phyloP scores from a whole-genome alignment of 345 rosid species.

The Eucalyptus brandiana region DNA sequence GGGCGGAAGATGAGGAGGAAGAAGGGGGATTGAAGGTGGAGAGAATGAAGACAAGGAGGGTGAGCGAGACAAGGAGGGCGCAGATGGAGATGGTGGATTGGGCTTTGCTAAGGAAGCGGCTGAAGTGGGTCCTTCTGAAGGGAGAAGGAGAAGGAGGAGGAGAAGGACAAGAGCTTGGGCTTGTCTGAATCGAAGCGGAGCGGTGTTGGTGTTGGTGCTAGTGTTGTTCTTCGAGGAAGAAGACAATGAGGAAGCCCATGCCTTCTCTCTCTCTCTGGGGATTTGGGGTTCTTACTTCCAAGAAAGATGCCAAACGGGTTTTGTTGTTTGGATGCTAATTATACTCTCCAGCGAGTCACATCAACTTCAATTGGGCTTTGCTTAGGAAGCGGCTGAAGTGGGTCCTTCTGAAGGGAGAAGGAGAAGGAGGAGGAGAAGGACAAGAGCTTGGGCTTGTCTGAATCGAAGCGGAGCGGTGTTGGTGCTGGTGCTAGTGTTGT shows the following conservation, averaged over 20 bases:
- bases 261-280: neutral
- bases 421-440: too few species aligned
- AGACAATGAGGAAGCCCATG: conserved; percentile 62
- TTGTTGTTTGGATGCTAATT: too few species aligned
- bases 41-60: conserved; percentile 75
- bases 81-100: conserved; percentile 77
- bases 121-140: conserved; percentile 24
- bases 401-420: too few species aligned
- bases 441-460: too few species aligned
- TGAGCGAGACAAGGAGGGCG: conserved; percentile 41
- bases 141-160: neutral
- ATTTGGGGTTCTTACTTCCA: too few species aligned
- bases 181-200: neutral
- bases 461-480: too few species aligned
- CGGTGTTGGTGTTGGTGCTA: neutral
- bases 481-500: too few species aligned
- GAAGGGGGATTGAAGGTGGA: conserved; percentile 88
- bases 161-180: neutral
- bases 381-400: too few species aligned
- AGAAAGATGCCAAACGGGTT: too few species aligned
- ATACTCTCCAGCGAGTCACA: too few species aligned
- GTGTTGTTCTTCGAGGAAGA: conserved; percentile 42
- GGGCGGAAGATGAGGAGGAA: conserved; percentile 9
- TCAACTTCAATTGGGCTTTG: too few species aligned
- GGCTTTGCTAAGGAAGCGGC: conserved; percentile 41